Evolutionary conservation across 2,329 filamentous ascomycete genomes (phyloP).

Genomic region (Phaeoacremonium minimum): DNA sequence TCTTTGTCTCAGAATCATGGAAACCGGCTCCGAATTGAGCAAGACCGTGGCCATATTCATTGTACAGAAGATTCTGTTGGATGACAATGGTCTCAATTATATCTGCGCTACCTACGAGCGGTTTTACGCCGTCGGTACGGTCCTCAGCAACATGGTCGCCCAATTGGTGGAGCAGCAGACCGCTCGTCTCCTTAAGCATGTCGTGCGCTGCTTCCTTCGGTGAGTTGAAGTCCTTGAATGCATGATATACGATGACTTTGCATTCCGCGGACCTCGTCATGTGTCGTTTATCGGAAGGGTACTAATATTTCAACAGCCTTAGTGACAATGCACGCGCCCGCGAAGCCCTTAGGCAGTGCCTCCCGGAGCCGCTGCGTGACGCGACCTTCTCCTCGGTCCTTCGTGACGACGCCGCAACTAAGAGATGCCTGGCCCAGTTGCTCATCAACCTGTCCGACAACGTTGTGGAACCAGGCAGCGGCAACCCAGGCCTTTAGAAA

Average conservation of each 20-base stretch:
- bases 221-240: constrained; percentile 36
- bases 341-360: constrained; percentile 90
- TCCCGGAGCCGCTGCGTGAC: constrained; percentile 97
- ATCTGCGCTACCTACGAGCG: constrained; percentile 98
- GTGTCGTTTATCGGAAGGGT: too few relatives aligned
- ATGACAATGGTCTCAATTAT: constrained; percentile 95
- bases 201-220: constrained; percentile 95
- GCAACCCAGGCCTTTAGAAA: constrained; percentile 14
- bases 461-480: constrained; percentile 48
- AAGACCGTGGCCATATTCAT: constrained; percentile 99
- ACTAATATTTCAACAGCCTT: constrained; percentile 50
- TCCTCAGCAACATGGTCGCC: constrained; percentile 97
- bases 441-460: constrained; percentile 95
- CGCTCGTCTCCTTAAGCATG: constrained; percentile 91
- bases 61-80: constrained; percentile 95
- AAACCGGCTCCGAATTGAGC: constrained; percentile 95
- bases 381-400: constrained; percentile 96
- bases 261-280: too few relatives aligned
- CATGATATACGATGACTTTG: background rate
- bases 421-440: constrained; percentile 94
- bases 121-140: constrained; percentile 96
- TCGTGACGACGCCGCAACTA: constrained; percentile 93
- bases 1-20: constrained; percentile 96
- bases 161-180: constrained; percentile 98
- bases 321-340: constrained; percentile 95